Conservation (phyloP, 2,329 filamentous ascomycete species). For the Botryotinia calthae region DNA sequence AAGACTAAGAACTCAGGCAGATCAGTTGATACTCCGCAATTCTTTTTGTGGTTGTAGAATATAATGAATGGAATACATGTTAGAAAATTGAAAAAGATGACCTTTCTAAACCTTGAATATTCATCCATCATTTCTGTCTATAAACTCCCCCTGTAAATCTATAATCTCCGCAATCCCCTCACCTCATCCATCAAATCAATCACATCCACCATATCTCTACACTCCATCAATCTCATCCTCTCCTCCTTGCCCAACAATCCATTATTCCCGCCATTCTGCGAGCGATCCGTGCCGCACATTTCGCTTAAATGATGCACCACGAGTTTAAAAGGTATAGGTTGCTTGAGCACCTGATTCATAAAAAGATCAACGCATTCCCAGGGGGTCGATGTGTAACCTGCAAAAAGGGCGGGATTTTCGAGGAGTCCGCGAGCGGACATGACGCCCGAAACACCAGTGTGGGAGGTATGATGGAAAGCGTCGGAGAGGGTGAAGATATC, state of each 20-base stretch:
- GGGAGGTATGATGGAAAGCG: constrained; percentile 2
- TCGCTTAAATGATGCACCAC: constrained; percentile 64
- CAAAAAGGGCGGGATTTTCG: constrained; percentile 64
- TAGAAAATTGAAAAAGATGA: not conserved
- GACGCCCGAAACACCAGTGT: constrained; percentile 50
- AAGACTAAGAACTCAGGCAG: not conserved
- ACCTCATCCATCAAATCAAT: constrained; percentile 59
- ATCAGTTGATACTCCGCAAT: not conserved
- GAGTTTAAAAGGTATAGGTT: constrained; percentile 61
- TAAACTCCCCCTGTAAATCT: not conserved
- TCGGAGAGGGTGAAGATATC: constrained; percentile 58
- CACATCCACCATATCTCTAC: constrained; percentile 55
- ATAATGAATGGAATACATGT: not conserved
- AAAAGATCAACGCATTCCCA: constrained; percentile 64
- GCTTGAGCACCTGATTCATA: constrained; percentile 54
- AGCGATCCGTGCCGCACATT: constrained; percentile 61
- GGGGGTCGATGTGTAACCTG: constrained; percentile 52
- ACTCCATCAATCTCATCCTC: constrained; percentile 48
- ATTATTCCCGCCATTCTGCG: constrained; percentile 50
- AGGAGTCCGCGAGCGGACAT: constrained; percentile 70
- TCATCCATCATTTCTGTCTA: not conserved
- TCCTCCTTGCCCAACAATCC: constrained; percentile 54
- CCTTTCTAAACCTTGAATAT: not conserved
- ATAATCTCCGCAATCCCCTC: constrained; percentile 32
- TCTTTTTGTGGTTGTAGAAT: not conserved